Evolutionary conservation across 345 rosid species (phyloP).

Genomic region (Isatis tinctoria): DNA sequence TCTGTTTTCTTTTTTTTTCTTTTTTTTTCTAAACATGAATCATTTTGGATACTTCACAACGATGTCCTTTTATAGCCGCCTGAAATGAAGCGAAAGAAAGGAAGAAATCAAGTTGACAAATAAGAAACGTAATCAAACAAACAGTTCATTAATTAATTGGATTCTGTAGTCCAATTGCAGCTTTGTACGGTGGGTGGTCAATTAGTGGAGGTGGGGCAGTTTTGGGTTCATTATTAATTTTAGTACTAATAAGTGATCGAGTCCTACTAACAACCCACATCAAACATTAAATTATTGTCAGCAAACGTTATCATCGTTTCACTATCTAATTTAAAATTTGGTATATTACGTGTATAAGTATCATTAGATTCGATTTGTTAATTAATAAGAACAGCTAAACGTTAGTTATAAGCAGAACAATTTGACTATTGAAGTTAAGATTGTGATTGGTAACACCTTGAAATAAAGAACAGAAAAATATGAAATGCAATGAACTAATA

Average conservation of each 20-base stretch:
- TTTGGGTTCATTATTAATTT: background rate
- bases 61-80: background rate
- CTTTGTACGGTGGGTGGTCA: slow-evolving; percentile 3
- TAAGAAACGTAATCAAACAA: background rate
- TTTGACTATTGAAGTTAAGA: background rate
- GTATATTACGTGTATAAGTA: background rate
- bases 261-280: background rate
- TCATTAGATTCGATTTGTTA: background rate
- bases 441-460: background rate
- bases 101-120: background rate
- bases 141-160: background rate
- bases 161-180: background rate
- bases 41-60: background rate
- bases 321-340: background rate
- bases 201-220: background rate
- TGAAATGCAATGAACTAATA: background rate
- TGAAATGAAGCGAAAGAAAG: background rate
- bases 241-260: too few relatives aligned
- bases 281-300: background rate
- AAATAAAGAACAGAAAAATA: background rate
- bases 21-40: background rate
- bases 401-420: background rate
- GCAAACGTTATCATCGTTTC: background rate
- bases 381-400: slow-evolving; percentile 2
- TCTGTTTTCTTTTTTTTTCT: background rate